Conservation (phyloP, 179 eudicot genomes). For the Beta macrorhiza region DNA sequence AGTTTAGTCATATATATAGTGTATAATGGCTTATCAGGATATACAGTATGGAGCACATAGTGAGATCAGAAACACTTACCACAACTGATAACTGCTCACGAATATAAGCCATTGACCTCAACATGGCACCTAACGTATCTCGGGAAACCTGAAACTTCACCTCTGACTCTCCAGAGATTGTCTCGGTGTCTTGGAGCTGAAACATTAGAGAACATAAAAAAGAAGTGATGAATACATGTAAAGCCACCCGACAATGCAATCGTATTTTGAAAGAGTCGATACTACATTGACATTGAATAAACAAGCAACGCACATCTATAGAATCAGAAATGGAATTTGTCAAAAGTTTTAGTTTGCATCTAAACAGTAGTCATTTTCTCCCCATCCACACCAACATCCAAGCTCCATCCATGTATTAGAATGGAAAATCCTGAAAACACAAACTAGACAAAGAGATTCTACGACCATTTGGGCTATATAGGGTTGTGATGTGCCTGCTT, state of each 20-base stretch:
- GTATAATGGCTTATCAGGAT: not conserved
- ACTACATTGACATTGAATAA: not conserved
- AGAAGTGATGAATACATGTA: not conserved
- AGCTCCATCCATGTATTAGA: too few species aligned
- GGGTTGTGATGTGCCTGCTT: not conserved
- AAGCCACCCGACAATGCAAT: not conserved
- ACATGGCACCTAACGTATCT: slow-evolving; percentile 90
- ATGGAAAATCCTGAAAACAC: too few species aligned
- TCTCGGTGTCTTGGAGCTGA: slow-evolving; percentile 87
- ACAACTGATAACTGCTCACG: slow-evolving; percentile 70
- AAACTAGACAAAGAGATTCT: not conserved
- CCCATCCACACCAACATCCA: not conserved
- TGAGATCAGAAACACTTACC: slow-evolving; percentile 38
- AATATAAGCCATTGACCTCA: slow-evolving; percentile 91
- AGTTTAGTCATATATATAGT: not conserved
- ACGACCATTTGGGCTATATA: not conserved
- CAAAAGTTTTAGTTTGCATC: too few species aligned
- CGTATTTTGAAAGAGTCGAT: not conserved
- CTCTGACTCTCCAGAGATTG: slow-evolving; percentile 78
- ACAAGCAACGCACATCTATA: not conserved
- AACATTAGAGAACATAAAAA: slow-evolving; percentile 11
- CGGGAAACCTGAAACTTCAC: slow-evolving; percentile 89
- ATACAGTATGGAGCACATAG: not conserved
- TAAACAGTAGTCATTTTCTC: not conserved
- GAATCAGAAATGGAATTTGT: not conserved